Percentiles rank a stretch among this genome's conserved stretches.
Conservation (phyloP, 1,139 yeast species). For the Hyphopichia pseudoburtonii region DNA sequence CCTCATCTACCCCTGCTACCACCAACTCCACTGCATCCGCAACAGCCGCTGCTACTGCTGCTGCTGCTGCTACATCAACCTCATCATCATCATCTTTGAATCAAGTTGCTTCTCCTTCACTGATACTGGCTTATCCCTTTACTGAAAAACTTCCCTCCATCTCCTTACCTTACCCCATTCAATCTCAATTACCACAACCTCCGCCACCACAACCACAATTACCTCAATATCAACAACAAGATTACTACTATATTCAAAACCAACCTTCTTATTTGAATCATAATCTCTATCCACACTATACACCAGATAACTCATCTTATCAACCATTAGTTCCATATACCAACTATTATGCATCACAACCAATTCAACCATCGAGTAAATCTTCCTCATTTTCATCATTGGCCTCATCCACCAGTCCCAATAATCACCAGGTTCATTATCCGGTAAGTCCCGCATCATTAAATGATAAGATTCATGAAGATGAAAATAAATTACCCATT, state of each 20-base stretch:
- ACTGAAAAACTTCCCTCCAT: background rate
- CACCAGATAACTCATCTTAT: background rate
- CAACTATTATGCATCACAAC: no score
- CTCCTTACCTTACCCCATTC: background rate
- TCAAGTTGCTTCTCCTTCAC: no score
- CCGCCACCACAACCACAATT: background rate
- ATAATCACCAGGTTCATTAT: slow-evolving; percentile 5
- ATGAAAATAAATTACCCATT: slow-evolving; percentile 14
- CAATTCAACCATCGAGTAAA: no score
- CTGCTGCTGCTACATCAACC: no score
- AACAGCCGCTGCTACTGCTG: background rate
- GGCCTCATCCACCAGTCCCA: slow-evolving; percentile 3
- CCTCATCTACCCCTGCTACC: background rate
- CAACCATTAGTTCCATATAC: slow-evolving; percentile 6
- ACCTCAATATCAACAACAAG: background rate
- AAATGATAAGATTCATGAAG: slow-evolving; percentile 4
- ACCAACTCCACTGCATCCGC: background rate
- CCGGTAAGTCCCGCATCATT: slow-evolving; percentile 14
- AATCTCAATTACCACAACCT: background rate
- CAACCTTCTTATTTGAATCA: background rate
- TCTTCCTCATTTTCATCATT: slow-evolving; percentile 6
- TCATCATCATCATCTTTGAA: no score
- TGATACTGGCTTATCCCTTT: no score
- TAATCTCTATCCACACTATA: background rate
- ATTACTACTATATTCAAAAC: background rate